A percentile compares a stretch with the other conserved stretches of the same genome.
These are phyloP conservation scores for Agaricus blazei DNA, from an alignment of 768 basidiomycete genomes.

Conservation along the genomic window DNA sequence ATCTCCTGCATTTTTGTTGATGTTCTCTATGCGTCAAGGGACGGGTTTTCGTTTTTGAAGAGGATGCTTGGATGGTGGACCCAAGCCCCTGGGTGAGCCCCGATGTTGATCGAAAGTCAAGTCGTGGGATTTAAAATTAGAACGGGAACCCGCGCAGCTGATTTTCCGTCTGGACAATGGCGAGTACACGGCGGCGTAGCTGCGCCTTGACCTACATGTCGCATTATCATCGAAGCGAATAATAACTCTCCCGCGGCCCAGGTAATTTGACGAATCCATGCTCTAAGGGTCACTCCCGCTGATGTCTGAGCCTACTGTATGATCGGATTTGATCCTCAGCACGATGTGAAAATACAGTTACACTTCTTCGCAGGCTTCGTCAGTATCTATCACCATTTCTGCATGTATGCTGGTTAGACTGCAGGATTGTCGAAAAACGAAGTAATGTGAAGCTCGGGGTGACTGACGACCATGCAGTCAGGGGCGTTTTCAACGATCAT, in stretches of 20 bases:
- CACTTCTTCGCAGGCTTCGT: conserved; percentile 15
- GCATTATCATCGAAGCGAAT: conserved; percentile 18
- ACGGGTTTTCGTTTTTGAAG: too few species aligned
- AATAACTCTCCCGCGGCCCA: conserved; percentile 19
- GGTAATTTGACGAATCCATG: conserved; percentile 10
- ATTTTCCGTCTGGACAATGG: background rate
- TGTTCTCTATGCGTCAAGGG: too few species aligned
- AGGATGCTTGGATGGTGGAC: too few species aligned
- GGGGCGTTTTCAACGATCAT: too few species aligned
- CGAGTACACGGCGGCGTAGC: background rate
- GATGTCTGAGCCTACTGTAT: background rate
- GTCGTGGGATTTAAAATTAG: too few species aligned
- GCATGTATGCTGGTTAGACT: background rate
- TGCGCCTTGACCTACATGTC: conserved; percentile 12
- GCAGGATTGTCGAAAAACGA: conserved; percentile 1
- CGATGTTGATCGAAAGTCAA: too few species aligned
- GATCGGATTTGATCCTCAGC: conserved; percentile 9
- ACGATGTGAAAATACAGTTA: background rate
- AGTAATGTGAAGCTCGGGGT: conserved; percentile 21
- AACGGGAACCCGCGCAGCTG: background rate
- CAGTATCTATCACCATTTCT: conserved; percentile 1
- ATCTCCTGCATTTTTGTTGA: too few species aligned
- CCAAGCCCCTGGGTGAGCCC: too few species aligned
- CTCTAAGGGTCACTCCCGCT: conserved; percentile 14
- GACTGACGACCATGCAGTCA: conserved; percentile 8